Evolutionary conservation across 768 basidiomycete species (phyloP).

Genomic region (Phallus indusiatus): DNA sequence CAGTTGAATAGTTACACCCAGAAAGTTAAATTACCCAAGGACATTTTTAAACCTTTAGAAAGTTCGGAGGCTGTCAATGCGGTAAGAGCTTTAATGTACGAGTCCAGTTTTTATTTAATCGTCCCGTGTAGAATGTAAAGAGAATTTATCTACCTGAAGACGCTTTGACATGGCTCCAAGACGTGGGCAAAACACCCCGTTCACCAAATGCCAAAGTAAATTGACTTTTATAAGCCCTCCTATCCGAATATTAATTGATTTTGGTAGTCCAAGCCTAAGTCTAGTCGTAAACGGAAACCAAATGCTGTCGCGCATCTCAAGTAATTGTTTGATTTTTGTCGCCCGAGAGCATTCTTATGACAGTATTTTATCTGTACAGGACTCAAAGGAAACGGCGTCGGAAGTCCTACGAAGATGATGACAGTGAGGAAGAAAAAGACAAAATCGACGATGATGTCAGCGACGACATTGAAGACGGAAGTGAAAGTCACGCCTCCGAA

Average conservation of each 20-base stretch:
- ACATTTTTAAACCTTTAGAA: constrained; percentile 70
- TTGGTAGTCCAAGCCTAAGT: not conserved
- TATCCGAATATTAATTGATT: not conserved
- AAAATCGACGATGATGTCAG: constrained; percentile 11
- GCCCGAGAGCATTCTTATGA: constrained; percentile 6
- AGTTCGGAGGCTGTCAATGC: constrained; percentile 55
- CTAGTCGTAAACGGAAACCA: not conserved
- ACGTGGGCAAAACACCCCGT: constrained; percentile 18
- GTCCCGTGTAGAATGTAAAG: constrained; percentile 45
- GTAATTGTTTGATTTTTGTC: not conserved
- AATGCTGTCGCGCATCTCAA: constrained; percentile 11
- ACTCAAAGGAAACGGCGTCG: constrained; percentile 18
- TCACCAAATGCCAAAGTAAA: constrained; percentile 6
- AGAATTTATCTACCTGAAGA: constrained; percentile 60
- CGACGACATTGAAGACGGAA: constrained; percentile 8
- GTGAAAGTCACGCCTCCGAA: not conserved
- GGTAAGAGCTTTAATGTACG: constrained; percentile 31
- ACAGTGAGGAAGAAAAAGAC: constrained; percentile 17
- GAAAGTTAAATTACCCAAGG: constrained; percentile 67
- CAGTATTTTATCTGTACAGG: constrained; percentile 19
- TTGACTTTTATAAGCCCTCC: not conserved
- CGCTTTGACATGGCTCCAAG: constrained; percentile 46
- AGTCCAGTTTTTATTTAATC: too few relatives aligned
- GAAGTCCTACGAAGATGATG: constrained; percentile 19
- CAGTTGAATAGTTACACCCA: constrained; percentile 70